Evolutionary conservation across 805 yeast genomes (phyloP).

Genomic region (Myxozyma melibiosi): DNA sequence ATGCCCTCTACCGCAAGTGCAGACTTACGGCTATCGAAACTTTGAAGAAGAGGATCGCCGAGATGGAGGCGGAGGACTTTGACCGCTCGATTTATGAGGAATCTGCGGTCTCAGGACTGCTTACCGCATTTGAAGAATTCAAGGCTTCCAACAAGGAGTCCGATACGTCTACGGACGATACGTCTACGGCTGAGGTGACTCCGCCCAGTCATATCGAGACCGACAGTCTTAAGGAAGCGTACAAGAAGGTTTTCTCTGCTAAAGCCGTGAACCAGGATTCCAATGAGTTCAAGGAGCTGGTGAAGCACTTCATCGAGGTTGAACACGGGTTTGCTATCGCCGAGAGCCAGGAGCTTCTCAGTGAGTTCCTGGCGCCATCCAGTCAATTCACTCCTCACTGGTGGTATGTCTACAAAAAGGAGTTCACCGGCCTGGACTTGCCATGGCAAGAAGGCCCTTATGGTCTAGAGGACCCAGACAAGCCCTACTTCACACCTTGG

Average conservation of each 20-base stretch:
- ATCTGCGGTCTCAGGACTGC: too few relatives aligned
- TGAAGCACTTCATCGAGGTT: neutral
- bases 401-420: slow-evolving; percentile 29
- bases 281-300: neutral
- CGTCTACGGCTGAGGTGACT: neutral
- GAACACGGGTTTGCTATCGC: too few relatives aligned
- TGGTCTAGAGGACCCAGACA: slow-evolving; percentile 76
- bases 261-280: neutral
- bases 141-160: slow-evolving; percentile 20
- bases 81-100: neutral
- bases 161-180: neutral
- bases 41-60: slow-evolving; percentile 1
- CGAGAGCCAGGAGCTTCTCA: slow-evolving; percentile 9
- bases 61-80: slow-evolving; percentile 25
- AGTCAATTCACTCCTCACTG: slow-evolving; percentile 32
- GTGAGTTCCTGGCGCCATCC: slow-evolving; percentile 26
- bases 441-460: slow-evolving; percentile 83
- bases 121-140: slow-evolving; percentile 21
- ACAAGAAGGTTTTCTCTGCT: neutral
- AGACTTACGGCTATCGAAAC: slow-evolving; percentile 4
- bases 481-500: slow-evolving; percentile 96
- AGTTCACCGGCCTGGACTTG: slow-evolving; percentile 40
- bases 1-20: slow-evolving; percentile 15
- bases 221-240: neutral
- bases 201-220: neutral